Base-by-base conservation (phyloP, 768 basidiomycete species). In the Coprinellus aureogranulatus region DNA sequence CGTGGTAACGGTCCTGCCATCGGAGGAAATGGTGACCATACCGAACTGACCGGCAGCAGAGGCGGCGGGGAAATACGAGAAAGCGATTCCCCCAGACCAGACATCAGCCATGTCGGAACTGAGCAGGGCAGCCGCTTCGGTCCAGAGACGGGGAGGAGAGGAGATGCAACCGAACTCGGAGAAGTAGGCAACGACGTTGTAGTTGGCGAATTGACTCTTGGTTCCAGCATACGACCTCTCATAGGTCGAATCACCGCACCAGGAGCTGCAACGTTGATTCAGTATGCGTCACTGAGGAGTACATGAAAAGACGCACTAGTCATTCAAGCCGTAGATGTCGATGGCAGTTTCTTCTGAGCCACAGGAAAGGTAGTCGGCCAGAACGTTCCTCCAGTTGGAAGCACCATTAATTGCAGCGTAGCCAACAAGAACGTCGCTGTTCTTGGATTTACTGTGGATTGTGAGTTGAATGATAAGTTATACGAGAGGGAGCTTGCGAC, bases 1-100 rank as follows among this genome's bases (percentile, higher is more conserved):
- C 25, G 83, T 78, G 8, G 83, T 86, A 50, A 92, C 89, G 3
- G 88, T 86, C 46, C 64, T 79, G 57, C 80, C 81, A 65, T 90
- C 87, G 2, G 77, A 2, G 2, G 85, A 86, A 59, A 96, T 81
- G 26, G 80, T 91, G 59, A 92, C 89, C 80, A 96, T 89, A 25
- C 94, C 94, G 61, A 90, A 97, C 64, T 88, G 75, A 50, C 91
- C 91, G 53, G 79, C 75, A 8, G 78, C 82, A 62, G 87, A 87
- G n/a, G 66, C 47, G 20, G 91, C 91, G 1, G 90, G 89, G 82
- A 96, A 94, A 72, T 95, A 96, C 49, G 87, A 88, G 71, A 92
- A 93, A 3, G 94, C 93, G 53, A 96, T 63, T 53, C 91, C 94
- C 60, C 94, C 94, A 30, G 90, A 93, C 86, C 89, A 96, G 50